Evolutionary conservation across 2,329 filamentous ascomycete species (phyloP), one percentile per base, ranked within the genome.

Genomic region (Trichoderma sp.): DNA sequence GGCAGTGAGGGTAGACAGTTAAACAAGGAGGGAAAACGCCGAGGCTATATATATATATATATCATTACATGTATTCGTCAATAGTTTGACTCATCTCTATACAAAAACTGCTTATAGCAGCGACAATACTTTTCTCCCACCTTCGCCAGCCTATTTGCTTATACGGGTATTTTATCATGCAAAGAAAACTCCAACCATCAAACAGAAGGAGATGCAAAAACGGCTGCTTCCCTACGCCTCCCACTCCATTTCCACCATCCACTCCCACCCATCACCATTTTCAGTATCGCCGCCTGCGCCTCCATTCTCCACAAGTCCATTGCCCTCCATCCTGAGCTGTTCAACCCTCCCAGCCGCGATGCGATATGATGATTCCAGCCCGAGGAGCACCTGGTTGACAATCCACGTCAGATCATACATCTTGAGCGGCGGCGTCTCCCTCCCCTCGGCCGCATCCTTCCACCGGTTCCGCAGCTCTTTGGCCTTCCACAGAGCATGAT

Each of bases 401-500:
- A 92, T 90, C 64, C 79, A 80, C 27, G 86, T 83, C 12, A 92
- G 78, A 64, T 90, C 85, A 71, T 91, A 88, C 70, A 86, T 84
- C 68, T 84, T 83, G 2, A 92, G 78, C 25, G 74, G 76, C 66
- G 74, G 76, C 63, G 75, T 79, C 71, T 77, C 76, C 8, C 72
- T 72, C 1, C 75, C 78, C 66, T 86, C 82, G 42, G 88, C 86
- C 0, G 86, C 88, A 64, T 89, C 86, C 78, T 92, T 92, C 90
- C 90, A 92, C 10, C 87, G 81, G 71, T 92, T 92, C 1, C 90
- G 81, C 67, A 91, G 82, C 70, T 91, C 89, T 74, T 92, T 92
- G 1, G 90, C 90, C 64, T 86, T 80, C 61, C 83, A 82, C 4
- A 93, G 80, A 64, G 89, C 86, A n/a, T 80, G 78, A 12, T 84